These are phyloP conservation scores for Mycena albidolilacea DNA, from an alignment of 768 basidiomycete species.

Conservation along the genomic window DNA sequence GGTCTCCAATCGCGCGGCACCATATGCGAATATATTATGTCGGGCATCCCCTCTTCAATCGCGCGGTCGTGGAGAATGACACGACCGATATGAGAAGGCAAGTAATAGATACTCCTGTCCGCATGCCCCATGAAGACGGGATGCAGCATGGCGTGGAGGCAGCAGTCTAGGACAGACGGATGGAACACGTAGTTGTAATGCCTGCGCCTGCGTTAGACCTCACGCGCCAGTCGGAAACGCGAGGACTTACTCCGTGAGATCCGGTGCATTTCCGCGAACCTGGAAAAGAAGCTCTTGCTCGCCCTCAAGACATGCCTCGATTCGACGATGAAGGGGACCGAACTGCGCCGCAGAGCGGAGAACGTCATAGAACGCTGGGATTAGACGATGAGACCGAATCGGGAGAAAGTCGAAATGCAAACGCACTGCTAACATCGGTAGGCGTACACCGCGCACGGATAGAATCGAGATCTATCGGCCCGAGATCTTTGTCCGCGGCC, in stretches of 20 bases:
- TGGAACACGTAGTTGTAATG: constrained; percentile 44
- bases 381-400: background rate
- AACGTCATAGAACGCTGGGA: constrained; percentile 40
- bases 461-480: constrained; percentile 19
- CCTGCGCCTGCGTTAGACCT: background rate
- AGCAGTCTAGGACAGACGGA: constrained; percentile 53
- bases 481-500: constrained; percentile 16
- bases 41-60: background rate
- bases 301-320: constrained; percentile 39
- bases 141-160: constrained; percentile 51
- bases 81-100: constrained; percentile 46
- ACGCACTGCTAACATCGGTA: constrained; percentile 18
- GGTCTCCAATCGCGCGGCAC: background rate
- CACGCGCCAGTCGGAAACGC: background rate
- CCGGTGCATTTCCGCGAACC: constrained; percentile 40
- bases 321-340: constrained; percentile 44
- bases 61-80: constrained; percentile 39
- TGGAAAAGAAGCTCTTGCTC: constrained; percentile 17
- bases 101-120: constrained; percentile 49
- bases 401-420: background rate
- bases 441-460: constrained; percentile 31
- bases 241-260: constrained; percentile 28
- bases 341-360: constrained; percentile 43
- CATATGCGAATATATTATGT: background rate
- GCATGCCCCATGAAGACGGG: constrained; percentile 47